These are phyloP conservation scores for Herpetomonas tarakana DNA, from an alignment of 208 protist species.

Conservation along the genomic window DNA sequence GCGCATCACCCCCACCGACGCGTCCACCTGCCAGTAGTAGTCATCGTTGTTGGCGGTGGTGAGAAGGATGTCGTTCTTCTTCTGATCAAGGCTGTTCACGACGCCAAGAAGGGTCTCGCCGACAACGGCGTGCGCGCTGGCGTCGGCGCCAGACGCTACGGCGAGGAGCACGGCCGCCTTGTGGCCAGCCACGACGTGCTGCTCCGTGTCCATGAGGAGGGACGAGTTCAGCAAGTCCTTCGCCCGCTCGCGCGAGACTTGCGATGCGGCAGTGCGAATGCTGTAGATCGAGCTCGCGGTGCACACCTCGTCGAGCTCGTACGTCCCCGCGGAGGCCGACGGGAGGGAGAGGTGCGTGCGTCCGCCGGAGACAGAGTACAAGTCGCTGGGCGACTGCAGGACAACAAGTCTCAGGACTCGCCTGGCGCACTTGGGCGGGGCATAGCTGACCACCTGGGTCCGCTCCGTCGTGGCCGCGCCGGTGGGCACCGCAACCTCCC, in stretches of 20 bases:
- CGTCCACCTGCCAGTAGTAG: conserved; percentile 9
- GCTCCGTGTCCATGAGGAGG: conserved; percentile 1
- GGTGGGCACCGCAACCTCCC: background rate
- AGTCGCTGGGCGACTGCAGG: background rate
- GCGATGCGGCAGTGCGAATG: background rate
- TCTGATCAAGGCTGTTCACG: background rate
- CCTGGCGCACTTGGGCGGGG: background rate
- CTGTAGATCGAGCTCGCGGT: background rate
- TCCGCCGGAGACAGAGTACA: background rate
- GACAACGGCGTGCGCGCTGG: conserved; percentile 3
- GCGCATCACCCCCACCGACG: conserved; percentile 10
- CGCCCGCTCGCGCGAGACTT: background rate
- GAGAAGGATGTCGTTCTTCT: background rate
- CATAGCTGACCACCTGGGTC: background rate
- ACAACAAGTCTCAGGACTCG: conserved; percentile 4
- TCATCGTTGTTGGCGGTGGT: background rate
- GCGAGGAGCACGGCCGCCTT: conserved; percentile 1
- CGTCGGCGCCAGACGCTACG: conserved; percentile 1
- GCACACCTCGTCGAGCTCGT: conserved; percentile 8
- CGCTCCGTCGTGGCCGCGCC: too few relatives aligned
- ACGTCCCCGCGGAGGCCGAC: background rate
- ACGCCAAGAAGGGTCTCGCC: conserved; percentile 5
- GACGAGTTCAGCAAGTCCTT: background rate
- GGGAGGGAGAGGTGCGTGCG: background rate
- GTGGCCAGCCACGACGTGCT: conserved; percentile 5